These are phyloP conservation scores for Misopates orontium DNA, from an alignment of 257 asterid genomes.

Conservation along the genomic window DNA sequence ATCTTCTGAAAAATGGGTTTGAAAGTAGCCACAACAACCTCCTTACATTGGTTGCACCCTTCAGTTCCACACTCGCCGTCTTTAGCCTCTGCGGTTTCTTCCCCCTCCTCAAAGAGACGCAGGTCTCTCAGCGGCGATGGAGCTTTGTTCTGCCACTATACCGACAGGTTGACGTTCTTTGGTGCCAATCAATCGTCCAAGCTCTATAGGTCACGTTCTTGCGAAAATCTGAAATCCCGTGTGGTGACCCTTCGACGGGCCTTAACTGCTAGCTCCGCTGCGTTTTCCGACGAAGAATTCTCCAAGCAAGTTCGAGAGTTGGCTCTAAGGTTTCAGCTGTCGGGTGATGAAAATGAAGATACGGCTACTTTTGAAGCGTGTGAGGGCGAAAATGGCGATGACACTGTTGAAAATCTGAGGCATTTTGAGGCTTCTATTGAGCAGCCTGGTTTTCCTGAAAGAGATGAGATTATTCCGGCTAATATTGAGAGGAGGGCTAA, in stretches of 20 bases:
- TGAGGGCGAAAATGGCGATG: not conserved
- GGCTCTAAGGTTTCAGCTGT: slow-evolving; percentile 41
- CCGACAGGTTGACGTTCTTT: slow-evolving; percentile 37
- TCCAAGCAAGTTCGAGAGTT: slow-evolving; percentile 56
- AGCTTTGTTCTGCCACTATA: slow-evolving; percentile 45
- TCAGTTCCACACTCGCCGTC: slow-evolving; percentile 73
- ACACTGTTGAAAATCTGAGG: slow-evolving; percentile 19
- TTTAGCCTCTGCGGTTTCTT: slow-evolving; percentile 62
- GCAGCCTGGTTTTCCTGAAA: slow-evolving; percentile 52
- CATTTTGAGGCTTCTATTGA: slow-evolving; percentile 45
- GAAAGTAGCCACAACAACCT: slow-evolving; percentile 57
- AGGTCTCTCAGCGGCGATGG: slow-evolving; percentile 44
- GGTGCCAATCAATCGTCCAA: slow-evolving; percentile 39
- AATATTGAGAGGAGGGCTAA: slow-evolving; percentile 71
- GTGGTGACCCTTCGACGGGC: slow-evolving; percentile 40
- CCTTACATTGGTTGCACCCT: slow-evolving; percentile 72
- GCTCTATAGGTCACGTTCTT: slow-evolving; percentile 52
- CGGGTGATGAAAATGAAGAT: slow-evolving; percentile 32
- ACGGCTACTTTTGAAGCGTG: slow-evolving; percentile 4
- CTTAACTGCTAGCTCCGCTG: slow-evolving; percentile 53
- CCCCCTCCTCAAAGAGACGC: slow-evolving; percentile 56
- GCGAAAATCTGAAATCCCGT: slow-evolving; percentile 33
- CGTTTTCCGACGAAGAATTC: slow-evolving; percentile 86
- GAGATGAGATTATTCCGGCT: slow-evolving; percentile 57
- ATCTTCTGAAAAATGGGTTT: slow-evolving; percentile 50